These are phyloP conservation scores for Arthrobotrys entomopaga DNA, from an alignment of 2,329 filamentous ascomycete genomes.

Conservation along the genomic window DNA sequence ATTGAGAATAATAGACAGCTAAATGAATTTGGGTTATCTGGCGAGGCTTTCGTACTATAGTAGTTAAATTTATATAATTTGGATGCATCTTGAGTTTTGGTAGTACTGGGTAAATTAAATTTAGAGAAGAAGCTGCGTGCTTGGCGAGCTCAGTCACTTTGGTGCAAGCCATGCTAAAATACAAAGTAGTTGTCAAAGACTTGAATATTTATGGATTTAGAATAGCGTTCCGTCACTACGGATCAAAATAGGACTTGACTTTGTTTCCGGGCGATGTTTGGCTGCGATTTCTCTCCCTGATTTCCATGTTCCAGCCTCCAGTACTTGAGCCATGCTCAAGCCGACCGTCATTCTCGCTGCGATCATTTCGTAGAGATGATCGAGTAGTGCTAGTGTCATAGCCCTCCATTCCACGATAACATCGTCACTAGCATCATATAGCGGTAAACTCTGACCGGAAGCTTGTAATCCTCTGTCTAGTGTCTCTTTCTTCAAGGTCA, in stretches of 20 bases:
- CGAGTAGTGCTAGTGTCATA: constrained; percentile 77
- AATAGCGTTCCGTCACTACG: constrained; percentile 63
- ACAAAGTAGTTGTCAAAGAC: background rate
- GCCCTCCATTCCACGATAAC: constrained; percentile 84
- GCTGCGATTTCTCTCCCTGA: constrained; percentile 65
- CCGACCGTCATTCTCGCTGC: constrained; percentile 74
- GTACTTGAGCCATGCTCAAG: constrained; percentile 83
- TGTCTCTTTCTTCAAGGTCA: constrained; percentile 78
- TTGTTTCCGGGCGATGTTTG: constrained; percentile 50
- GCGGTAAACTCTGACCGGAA: constrained; percentile 76
- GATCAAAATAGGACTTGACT: constrained; percentile 61
- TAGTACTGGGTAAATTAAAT: too few species aligned
- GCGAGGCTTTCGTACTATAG: too few species aligned
- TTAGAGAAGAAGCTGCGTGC: too few species aligned
- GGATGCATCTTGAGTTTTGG: too few species aligned
- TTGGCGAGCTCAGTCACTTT: too few species aligned
- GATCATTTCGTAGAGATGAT: constrained; percentile 75
- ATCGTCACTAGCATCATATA: constrained; percentile 78
- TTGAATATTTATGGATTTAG: constrained; percentile 52
- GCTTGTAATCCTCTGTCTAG: constrained; percentile 75
- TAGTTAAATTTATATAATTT: too few species aligned
- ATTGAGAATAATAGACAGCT: too few species aligned
- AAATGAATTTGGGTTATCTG: too few species aligned
- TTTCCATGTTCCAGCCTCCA: constrained; percentile 98
- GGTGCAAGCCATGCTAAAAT: background rate